Evolutionary conservation across 2,329 filamentous ascomycete species (phyloP).

Genomic region (Monosporascus sp.): DNA sequence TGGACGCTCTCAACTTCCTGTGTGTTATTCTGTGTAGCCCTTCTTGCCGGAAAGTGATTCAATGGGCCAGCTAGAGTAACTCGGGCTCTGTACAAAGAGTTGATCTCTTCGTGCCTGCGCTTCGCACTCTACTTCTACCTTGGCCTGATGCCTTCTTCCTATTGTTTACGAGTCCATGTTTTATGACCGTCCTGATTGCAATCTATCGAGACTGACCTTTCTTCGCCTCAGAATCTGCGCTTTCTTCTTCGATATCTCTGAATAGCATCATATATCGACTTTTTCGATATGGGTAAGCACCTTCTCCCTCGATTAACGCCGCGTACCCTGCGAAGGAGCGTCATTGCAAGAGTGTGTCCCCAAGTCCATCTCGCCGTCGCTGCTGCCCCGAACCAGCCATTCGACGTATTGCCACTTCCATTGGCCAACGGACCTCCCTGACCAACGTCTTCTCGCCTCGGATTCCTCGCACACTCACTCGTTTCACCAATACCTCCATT

Average conservation of each 20-base stretch:
- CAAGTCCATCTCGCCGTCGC: conserved; percentile 5
- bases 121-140: neutral
- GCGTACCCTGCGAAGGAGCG: conserved; percentile 15
- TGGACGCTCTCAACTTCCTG: neutral
- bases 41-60: neutral
- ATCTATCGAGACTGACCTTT: conserved; percentile 18
- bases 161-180: neutral
- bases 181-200: neutral
- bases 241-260: conserved; percentile 23
- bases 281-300: conserved; percentile 44
- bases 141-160: too few relatives aligned
- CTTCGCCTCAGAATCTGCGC: conserved; percentile 11
- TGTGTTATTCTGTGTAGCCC: neutral
- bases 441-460: conserved; percentile 5
- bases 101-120: neutral
- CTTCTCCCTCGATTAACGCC: conserved; percentile 21
- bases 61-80: neutral
- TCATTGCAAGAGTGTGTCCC: conserved; percentile 15
- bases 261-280: conserved; percentile 22
- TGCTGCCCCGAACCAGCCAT: conserved; percentile 11
- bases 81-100: neutral
- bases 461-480: conserved; percentile 1
- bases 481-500: conserved; percentile 17
- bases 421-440: neutral
- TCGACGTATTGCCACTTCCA: conserved; percentile 2